Percentiles rank a stretch among this genome's conserved stretches.
These are phyloP conservation scores for Clitopilus passeckerianus DNA, from an alignment of 768 basidiomycete species.

Conservation along the genomic window DNA sequence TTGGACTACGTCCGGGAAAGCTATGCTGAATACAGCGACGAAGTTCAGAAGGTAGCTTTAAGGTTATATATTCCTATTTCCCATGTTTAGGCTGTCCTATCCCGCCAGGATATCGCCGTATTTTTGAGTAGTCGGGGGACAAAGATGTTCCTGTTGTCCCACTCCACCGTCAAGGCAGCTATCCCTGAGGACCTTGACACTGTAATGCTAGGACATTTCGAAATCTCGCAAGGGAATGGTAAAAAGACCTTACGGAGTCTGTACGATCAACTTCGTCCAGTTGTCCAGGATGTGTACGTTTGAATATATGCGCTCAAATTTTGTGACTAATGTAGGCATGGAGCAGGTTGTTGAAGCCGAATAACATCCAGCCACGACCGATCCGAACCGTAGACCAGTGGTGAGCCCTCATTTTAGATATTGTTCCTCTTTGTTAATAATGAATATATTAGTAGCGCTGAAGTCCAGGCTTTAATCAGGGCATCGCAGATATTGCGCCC, in stretches of 20 bases:
- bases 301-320: background rate
- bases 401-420: background rate
- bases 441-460: background rate
- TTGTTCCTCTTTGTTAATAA: background rate
- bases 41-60: background rate
- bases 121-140: background rate
- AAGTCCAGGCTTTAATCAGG: background rate
- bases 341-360: background rate
- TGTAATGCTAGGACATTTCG: background rate
- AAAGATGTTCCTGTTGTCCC: background rate
- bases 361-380: background rate
- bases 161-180: background rate
- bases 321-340: background rate
- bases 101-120: background rate
- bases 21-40: background rate
- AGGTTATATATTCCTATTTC: background rate
- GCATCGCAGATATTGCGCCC: background rate
- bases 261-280: no score
- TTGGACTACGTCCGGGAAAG: background rate
- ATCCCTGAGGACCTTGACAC: background rate
- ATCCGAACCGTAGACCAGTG: background rate
- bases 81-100: no score
- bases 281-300: no score
- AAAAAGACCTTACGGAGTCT: no score
- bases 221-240: background rate